These are phyloP conservation scores for Yarrowia hollandica DNA, from an alignment of 805 yeast genomes.

Conservation along the genomic window DNA sequence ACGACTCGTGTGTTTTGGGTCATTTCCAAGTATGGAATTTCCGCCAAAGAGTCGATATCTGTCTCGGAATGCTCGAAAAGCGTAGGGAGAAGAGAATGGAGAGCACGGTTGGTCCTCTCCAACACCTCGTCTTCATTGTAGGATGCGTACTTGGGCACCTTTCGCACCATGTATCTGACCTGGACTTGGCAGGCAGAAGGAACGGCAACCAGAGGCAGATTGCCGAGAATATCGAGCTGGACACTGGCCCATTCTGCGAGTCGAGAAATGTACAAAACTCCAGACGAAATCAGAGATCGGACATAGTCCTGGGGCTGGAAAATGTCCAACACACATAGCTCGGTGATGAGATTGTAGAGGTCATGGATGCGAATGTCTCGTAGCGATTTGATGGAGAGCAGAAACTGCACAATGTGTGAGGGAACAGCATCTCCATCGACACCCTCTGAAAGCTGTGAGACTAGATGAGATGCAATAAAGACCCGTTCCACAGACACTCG, in stretches of 20 bases:
- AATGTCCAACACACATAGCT: conserved; percentile 50
- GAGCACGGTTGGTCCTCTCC: background rate
- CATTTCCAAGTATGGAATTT: background rate
- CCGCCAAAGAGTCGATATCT: background rate
- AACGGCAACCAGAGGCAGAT: conserved; percentile 38
- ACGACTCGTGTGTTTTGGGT: conserved; percentile 22
- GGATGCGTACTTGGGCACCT: conserved; percentile 2
- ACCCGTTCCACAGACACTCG: conserved; percentile 34
- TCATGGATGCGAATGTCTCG: conserved; percentile 11
- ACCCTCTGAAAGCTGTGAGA: conserved; percentile 28
- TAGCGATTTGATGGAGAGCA: background rate
- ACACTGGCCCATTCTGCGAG: conserved; percentile 42
- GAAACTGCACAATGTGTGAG: conserved; percentile 4
- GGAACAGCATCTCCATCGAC: conserved; percentile 17
- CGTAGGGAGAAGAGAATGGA: background rate
- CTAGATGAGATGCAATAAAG: conserved; percentile 34
- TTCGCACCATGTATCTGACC: conserved; percentile 7
- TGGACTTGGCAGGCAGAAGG: conserved; percentile 6
- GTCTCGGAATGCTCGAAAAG: background rate
- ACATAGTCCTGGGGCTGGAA: conserved; percentile 66
- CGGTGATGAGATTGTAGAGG: conserved; percentile 52
- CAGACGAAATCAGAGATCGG: conserved; percentile 80
- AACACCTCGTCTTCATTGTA: background rate
- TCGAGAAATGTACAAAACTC: conserved; percentile 64
- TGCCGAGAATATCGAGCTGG: conserved; percentile 52